Percentiles rank a stretch among this genome's conserved stretches.
These are phyloP conservation scores for Volvox carteri DNA, from an alignment of 163 green algal species.

Conservation along the genomic window DNA sequence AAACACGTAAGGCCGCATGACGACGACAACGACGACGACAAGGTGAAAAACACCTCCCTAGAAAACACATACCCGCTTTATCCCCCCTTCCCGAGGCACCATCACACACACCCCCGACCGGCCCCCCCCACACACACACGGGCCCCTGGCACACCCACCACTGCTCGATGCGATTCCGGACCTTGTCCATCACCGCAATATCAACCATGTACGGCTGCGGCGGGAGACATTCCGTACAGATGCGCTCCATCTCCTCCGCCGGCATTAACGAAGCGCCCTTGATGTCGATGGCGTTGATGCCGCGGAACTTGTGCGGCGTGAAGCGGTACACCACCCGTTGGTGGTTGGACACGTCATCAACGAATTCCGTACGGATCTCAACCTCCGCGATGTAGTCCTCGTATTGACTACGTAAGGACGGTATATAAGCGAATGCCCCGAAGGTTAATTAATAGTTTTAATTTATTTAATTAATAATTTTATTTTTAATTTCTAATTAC, in stretches of 20 bases:
- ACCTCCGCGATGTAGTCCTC: constrained; percentile 77
- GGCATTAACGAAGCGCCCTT: constrained; percentile 82
- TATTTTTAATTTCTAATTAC: no score
- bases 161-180: constrained; percentile 72
- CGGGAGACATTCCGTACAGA: constrained; percentile 68
- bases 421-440: no score
- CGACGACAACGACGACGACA: no score
- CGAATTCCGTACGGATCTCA: constrained; percentile 72
- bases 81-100: no score
- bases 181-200: constrained; percentile 77
- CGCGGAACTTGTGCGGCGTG: constrained; percentile 73
- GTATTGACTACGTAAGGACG: constrained; percentile 62
- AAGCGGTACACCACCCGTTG: constrained; percentile 82
- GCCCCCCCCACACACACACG: no score
- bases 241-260: constrained; percentile 63
- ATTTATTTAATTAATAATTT: no score
- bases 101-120: no score
- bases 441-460: no score
- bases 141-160: constrained; percentile 60
- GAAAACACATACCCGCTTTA: no score
- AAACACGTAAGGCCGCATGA: no score
- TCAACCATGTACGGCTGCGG: constrained; percentile 71
- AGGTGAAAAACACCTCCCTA: no score
- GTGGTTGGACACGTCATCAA: constrained; percentile 73
- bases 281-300: constrained; percentile 79